Conservation (phyloP, 192 early-diverging fungal genomes). For the Geranomyces michiganensis region DNA sequence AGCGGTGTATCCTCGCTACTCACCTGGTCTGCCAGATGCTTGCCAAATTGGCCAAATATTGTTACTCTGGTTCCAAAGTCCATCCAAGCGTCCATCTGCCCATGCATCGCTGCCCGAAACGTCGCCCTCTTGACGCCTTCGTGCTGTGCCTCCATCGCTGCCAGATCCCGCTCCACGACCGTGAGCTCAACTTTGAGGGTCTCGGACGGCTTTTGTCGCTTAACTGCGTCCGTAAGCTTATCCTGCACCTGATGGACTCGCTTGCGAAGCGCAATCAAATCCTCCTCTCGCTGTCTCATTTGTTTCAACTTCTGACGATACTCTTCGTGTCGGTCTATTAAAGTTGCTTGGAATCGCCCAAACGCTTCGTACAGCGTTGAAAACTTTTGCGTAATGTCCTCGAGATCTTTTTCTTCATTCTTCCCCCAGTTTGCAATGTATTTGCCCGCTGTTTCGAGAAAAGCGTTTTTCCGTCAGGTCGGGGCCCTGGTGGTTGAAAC, state of each 20-base stretch:
- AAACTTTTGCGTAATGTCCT: conserved; percentile 40
- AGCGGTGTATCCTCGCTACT: not conserved
- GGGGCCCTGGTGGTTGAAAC: no score
- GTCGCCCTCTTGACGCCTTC: conserved; percentile 41
- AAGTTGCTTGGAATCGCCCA: conserved; percentile 11
- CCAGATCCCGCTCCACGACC: conserved; percentile 35
- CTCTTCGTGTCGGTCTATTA: conserved; percentile 35
- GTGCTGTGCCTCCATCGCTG: conserved; percentile 28
- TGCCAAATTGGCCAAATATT: conserved; percentile 42
- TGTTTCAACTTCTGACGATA: conserved; percentile 40
- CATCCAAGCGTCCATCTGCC: conserved; percentile 42
- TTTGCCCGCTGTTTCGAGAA: conserved; percentile 31
- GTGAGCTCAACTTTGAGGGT: conserved; percentile 36
- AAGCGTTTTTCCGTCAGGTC: no score
- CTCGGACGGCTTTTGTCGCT: conserved; percentile 32
- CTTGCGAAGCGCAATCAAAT: conserved; percentile 25
- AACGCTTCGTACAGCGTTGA: conserved; percentile 22
- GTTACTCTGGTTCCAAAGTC: conserved; percentile 39
- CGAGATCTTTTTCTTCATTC: conserved; percentile 39
- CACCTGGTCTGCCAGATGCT: conserved; percentile 43
- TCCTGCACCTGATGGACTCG: conserved; percentile 34
- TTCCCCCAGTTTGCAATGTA: conserved; percentile 38
- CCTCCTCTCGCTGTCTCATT: conserved; percentile 27
- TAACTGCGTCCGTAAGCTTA: conserved; percentile 35
- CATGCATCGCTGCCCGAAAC: conserved; percentile 33